Evolutionary conservation across 257 asterid genomes (phyloP), one percentile per base, ranked within the genome.

Genomic region (Nicotiana noctiflora): DNA sequence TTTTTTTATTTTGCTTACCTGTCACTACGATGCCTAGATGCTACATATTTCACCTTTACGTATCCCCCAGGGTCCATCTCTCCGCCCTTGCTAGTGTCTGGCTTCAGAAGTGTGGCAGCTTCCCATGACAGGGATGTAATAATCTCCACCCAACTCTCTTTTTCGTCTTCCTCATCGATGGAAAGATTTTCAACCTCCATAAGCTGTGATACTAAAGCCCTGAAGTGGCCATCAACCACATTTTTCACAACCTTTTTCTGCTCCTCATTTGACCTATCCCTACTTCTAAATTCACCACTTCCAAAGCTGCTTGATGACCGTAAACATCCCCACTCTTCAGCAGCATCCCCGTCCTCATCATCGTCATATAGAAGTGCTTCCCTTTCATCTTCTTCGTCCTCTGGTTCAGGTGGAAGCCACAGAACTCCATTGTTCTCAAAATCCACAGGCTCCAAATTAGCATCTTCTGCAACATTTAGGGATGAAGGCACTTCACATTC

Each of bases 381-480:
- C 84, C 84, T 88, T 88, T 93, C 99, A 85, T 93, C 98, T 83
- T 92, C 97, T 85, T 89, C 95, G 49, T 95, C 97, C 88, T 93
- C 99, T n/a, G 99, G 98, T 80, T 93, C 99, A 67, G 99, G 98
- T n/a, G 97, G 99, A 81, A 93, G 93, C 99, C 99, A 95, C 46
- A 95, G 90, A 81, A 90, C 89, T 85, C 97, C 99, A 79, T 91
- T 91, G 85, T 88, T 89, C 88, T 95, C 99, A 80, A 93, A 95
- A 87, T 95, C 99, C 62, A 91, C 90, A 31, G 97, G 97, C 86
- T 92, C 94, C 11, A 80, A 19, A 83, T 89, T 88, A 63, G 87
- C 90, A 81, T 89, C 94, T 88, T 90, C 91, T 75, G 90, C 89
- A 61, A 86, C 91, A 86, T 89, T 90, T 76, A 91, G 55, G 67